phyloP scores from a whole-genome alignment of 2,329 filamentous ascomycete species.

The Penicillium decumbens region DNA sequence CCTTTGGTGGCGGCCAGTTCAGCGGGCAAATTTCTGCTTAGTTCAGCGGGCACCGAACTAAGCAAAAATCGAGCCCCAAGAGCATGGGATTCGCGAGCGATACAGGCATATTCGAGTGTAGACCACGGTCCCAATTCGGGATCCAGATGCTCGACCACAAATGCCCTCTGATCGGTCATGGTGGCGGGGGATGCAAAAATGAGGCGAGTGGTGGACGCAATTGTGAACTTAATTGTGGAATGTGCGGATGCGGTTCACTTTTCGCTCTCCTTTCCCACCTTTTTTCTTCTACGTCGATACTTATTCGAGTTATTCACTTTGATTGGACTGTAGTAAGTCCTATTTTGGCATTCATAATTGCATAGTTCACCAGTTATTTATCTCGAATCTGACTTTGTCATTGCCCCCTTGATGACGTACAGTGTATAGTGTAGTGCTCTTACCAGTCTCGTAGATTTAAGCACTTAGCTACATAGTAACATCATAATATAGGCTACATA shows the following conservation, averaged over 20 bases:
- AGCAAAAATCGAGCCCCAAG: slow-evolving; percentile 68
- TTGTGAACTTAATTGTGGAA: slow-evolving; percentile 2
- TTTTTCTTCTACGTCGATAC: neutral
- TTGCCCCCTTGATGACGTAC: slow-evolving; percentile 11
- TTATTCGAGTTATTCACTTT: neutral
- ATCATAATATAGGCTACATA: no score
- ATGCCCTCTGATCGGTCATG: slow-evolving; percentile 50
- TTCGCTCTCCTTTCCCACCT: neutral
- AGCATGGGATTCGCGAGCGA: slow-evolving; percentile 72
- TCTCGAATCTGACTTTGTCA: neutral
- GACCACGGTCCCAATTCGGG: slow-evolving; percentile 93
- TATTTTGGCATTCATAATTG: neutral
- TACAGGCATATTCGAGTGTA: slow-evolving; percentile 82
- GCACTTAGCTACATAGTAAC: neutral
- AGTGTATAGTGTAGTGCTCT: neutral
- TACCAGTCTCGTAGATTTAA: neutral
- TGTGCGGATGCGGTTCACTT: slow-evolving; percentile 9
- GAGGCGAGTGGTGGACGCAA: neutral
- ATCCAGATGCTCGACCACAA: slow-evolving; percentile 95
- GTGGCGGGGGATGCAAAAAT: slow-evolving; percentile 3
- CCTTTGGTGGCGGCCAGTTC: slow-evolving; percentile 58
- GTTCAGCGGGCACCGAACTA: slow-evolving; percentile 68
- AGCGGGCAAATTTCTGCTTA: slow-evolving; percentile 51
- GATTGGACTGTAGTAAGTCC: neutral
- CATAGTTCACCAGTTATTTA: no score